Evolutionary conservation across 345 rosid species (phyloP).

Genomic region (Lagerstroemia speciosa): DNA sequence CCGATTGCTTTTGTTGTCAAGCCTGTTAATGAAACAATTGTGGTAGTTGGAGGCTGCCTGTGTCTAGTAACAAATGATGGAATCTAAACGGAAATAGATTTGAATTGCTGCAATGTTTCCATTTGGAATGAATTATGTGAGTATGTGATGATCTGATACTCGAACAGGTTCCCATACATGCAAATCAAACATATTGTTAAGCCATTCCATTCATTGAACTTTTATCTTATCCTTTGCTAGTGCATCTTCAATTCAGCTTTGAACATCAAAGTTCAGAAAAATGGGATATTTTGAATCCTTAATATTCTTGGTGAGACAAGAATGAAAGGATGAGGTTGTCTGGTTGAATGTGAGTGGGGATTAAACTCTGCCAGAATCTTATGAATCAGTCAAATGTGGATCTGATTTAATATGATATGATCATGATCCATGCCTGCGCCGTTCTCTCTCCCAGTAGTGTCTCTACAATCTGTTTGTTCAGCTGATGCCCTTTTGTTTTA

Average conservation of each 20-base stretch:
- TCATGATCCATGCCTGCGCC: too few relatives aligned
- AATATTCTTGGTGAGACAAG: neutral
- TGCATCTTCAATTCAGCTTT: neutral
- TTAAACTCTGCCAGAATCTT: neutral
- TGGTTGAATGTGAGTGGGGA: neutral
- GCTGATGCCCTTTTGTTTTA: too few relatives aligned
- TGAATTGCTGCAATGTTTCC: too few relatives aligned
- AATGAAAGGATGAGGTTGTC: neutral
- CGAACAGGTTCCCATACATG: too few relatives aligned
- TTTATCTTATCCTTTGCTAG: neutral
- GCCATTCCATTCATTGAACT: neutral
- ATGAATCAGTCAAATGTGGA: neutral
- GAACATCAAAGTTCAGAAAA: neutral
- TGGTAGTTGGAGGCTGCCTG: neutral
- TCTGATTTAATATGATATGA: neutral
- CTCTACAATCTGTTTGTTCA: neutral
- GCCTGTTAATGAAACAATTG: neutral
- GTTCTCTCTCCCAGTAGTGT: neutral
- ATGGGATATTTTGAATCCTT: neutral
- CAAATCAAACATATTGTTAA: too few relatives aligned
- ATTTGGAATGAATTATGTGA: too few relatives aligned
- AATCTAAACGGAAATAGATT: neutral
- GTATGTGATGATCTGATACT: too few relatives aligned
- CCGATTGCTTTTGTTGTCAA: neutral
- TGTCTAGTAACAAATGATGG: neutral